These are phyloP conservation scores for Parsonsia alboflavescens DNA, from an alignment of 257 asterid species.

Conservation along the genomic window DNA sequence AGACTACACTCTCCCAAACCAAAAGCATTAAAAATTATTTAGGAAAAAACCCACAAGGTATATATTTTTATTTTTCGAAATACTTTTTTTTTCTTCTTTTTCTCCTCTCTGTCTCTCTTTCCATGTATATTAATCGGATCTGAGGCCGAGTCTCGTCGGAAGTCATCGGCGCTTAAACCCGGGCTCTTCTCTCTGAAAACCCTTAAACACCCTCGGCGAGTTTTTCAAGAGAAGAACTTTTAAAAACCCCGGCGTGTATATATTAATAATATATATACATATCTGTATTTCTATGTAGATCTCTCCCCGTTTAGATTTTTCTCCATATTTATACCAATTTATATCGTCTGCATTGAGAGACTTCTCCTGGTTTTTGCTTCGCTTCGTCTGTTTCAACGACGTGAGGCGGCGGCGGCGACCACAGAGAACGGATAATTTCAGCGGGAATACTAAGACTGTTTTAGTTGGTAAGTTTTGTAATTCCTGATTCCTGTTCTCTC, in stretches of 20 bases:
- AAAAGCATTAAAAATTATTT: background rate
- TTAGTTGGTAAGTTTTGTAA: conserved; percentile 11
- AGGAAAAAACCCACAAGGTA: background rate
- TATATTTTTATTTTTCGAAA: background rate
- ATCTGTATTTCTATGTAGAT: conserved; percentile 26
- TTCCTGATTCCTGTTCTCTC: conserved; percentile 1
- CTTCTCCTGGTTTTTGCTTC: background rate
- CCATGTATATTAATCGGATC: conserved; percentile 47
- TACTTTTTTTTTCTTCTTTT: background rate
- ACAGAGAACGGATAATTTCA: background rate
- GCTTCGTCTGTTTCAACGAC: background rate
- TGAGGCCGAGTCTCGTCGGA: conserved; percentile 59
- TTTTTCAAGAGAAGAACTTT: conserved; percentile 5
- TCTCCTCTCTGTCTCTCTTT: background rate
- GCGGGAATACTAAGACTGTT: conserved; percentile 6
- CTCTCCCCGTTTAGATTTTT: conserved; percentile 15
- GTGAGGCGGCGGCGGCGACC: conserved; percentile 7
- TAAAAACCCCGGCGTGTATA: background rate
- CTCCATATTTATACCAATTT: background rate
- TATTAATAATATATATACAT: too few relatives aligned
- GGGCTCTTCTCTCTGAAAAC: conserved; percentile 37
- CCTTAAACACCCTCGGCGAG: conserved; percentile 35
- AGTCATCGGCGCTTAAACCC: conserved; percentile 65
- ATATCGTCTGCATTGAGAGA: conserved; percentile 18
- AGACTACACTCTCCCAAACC: background rate